These are phyloP conservation scores for Terana coerulea DNA, from an alignment of 768 basidiomycete species.

Conservation along the genomic window DNA sequence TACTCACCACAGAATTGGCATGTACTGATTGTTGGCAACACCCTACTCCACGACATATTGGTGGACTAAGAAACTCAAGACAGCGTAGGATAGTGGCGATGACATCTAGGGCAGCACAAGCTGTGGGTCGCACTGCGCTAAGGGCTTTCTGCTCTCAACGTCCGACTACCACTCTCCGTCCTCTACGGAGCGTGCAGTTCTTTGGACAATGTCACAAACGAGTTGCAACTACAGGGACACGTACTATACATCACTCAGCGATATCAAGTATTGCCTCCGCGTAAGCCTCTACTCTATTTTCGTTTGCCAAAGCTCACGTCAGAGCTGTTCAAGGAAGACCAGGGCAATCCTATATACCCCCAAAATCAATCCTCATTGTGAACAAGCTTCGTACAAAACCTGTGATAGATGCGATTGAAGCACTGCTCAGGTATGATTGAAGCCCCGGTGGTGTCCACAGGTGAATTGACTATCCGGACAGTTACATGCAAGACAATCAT, in stretches of 20 bases:
- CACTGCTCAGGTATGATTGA: slow-evolving; percentile 58
- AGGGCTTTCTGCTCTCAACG: no score
- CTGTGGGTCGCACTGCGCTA: neutral
- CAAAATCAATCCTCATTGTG: slow-evolving; percentile 67
- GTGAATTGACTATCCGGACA: no score
- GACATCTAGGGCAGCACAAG: neutral
- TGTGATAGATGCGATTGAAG: slow-evolving; percentile 72
- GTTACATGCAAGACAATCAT: slow-evolving; percentile 29
- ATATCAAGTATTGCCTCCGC: neutral
- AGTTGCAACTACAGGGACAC: no score
- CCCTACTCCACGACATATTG: no score
- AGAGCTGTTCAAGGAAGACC: slow-evolving; percentile 12
- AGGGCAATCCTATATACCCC: slow-evolving; percentile 30
- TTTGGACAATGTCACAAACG: no score
- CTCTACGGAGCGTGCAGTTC: neutral
- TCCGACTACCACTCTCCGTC: neutral
- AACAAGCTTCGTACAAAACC: slow-evolving; percentile 79
- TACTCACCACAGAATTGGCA: no score
- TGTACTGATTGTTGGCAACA: no score
- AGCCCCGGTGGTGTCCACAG: neutral
- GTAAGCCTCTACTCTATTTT: neutral
- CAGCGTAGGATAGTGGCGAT: no score
- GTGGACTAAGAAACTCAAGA: no score
- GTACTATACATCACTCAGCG: neutral
- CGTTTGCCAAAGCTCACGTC: neutral